Base-by-base conservation (phyloP, 2,329 filamentous ascomycete genomes). In the Alternaria gansuensis region DNA sequence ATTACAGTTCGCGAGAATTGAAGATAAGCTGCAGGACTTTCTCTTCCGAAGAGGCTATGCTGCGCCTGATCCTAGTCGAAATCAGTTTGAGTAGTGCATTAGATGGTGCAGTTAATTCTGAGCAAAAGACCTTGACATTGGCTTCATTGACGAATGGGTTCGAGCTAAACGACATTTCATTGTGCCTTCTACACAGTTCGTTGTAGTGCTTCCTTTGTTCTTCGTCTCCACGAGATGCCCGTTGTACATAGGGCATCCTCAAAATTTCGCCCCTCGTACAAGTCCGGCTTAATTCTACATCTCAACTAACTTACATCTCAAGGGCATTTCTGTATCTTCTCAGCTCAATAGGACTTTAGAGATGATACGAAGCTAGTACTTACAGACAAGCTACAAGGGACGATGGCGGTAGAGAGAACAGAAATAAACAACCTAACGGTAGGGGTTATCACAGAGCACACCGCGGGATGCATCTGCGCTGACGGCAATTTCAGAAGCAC, bases 1-100 rank as follows among this genome's bases (percentile, higher is more conserved):
- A 9, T 6, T 41, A 17, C 51, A 83, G 82, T 81, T 83, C 64
- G 78, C 81, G 10, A 74, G 76, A 49, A 69, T 81, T 34, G 82
- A 83, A 64, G 80, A 81, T 54, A 69, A 74, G 36, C 59, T 83
- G 17, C 74, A 78, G 23, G 60, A 59, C 36, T 82, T 82, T 57
- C 67, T 83, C 26, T 67, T 77, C 36, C 71, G 72, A 54, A 75
- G 79, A 61, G 80, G 80, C 13, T 83, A 81, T 63, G 59, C 49
- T 45, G 73, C 82, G 10, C 81, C 80, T 8, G 70, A 79, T 54
- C 80, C 81, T 11, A 56, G 70, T 24, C 60, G 60, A 4, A 70
- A 62, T 46, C 68, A 62, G 4, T 71, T 70, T 17, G 66, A 70
- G 40, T 68, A 51, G 24, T 24, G 2, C 23, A 36, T 44, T 5